Conservation (phyloP, 106 monocot species). For the Agapanthus africanus region DNA sequence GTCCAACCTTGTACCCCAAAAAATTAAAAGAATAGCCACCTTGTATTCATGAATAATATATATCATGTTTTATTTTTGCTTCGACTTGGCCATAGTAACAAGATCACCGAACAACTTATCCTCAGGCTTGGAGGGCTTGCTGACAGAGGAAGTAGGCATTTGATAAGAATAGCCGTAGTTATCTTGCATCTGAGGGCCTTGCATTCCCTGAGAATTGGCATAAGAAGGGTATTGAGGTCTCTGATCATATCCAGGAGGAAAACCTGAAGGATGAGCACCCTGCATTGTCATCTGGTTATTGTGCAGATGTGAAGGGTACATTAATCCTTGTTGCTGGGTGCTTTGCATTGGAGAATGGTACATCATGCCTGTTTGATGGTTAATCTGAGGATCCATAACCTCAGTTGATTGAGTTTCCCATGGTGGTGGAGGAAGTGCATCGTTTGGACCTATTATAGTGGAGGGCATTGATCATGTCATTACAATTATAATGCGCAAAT, state of each 20-base stretch:
- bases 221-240: slow-evolving; percentile 14
- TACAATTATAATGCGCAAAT: background rate
- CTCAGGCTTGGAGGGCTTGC: slow-evolving; percentile 34
- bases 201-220: slow-evolving; percentile 52
- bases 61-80: too few species aligned
- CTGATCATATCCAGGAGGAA: slow-evolving; percentile 29
- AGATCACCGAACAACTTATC: slow-evolving; percentile 70
- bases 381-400: background rate
- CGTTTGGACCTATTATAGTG: slow-evolving; percentile 28
- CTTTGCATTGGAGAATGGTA: slow-evolving; percentile 5
- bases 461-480: background rate
- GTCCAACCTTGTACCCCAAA: too few species aligned
- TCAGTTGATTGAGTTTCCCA: slow-evolving; percentile 55
- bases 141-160: background rate
- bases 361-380: background rate
- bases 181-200: slow-evolving; percentile 50
- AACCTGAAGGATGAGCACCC: slow-evolving; percentile 16
- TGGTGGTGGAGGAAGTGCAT: slow-evolving; percentile 59
- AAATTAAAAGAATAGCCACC: too few species aligned
- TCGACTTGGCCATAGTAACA: slow-evolving; percentile 54
- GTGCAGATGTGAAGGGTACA: slow-evolving; percentile 13
- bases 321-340: slow-evolving; percentile 7
- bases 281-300: slow-evolving; percentile 15
- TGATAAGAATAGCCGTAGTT: slow-evolving; percentile 16
- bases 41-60: too few species aligned